These are phyloP conservation scores for Colletotrichum sp. DNA, from an alignment of 2,329 filamentous ascomycete genomes.

Conservation along the genomic window DNA sequence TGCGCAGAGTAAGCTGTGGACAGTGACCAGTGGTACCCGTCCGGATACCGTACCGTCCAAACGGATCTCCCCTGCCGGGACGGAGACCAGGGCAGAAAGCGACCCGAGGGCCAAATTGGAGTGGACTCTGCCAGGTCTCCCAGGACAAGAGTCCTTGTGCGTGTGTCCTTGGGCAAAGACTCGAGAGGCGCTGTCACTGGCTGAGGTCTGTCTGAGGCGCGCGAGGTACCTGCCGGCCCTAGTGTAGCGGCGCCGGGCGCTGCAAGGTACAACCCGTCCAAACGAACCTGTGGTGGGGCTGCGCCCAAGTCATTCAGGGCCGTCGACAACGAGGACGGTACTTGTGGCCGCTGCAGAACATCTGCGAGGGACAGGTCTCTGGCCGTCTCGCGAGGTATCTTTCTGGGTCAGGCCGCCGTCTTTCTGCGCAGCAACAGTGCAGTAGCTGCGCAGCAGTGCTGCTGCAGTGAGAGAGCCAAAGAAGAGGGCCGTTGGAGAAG, in stretches of 20 bases:
- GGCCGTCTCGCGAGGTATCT: background rate
- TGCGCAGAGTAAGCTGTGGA: background rate
- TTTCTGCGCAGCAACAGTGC: background rate
- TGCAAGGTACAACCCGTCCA: conserved; percentile 8
- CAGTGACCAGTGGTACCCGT: background rate
- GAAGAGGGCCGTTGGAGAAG: background rate
- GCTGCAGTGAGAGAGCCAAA: background rate
- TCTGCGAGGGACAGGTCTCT: background rate
- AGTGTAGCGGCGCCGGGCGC: background rate
- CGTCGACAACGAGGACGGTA: background rate
- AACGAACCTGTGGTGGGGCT: conserved; percentile 14
- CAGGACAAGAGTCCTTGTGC: background rate
- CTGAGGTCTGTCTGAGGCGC: background rate
- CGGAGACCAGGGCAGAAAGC: background rate
- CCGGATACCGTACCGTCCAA: background rate
- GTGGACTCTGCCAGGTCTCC: background rate
- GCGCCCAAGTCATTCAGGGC: background rate
- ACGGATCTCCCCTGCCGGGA: background rate
- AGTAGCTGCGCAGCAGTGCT: background rate
- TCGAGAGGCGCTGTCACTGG: background rate
- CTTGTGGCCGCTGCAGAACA: background rate
- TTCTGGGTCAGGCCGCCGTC: background rate
- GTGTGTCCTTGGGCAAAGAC: background rate
- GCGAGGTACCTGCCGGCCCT: background rate
- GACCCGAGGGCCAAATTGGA: background rate